phyloP scores from a whole-genome alignment of 2,329 filamentous ascomycete genomes.

The Fusarium sp. region DNA sequence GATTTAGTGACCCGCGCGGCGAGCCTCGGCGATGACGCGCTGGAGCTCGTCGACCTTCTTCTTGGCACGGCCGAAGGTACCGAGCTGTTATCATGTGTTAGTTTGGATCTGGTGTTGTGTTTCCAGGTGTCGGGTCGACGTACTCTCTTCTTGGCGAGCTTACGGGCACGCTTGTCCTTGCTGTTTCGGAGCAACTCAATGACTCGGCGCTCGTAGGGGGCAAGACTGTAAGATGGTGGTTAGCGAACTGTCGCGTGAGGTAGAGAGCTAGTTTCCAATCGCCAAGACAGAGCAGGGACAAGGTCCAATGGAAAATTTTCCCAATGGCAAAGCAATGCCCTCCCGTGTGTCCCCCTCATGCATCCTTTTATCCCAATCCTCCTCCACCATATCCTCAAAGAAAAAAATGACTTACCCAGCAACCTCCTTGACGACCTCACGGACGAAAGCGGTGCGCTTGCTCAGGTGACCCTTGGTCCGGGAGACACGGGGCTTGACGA shows the following conservation, averaged over 20 bases:
- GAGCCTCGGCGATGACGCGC: constrained; percentile 96
- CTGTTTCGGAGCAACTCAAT: constrained; percentile 99
- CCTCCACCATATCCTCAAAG: neutral
- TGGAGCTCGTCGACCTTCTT: constrained; percentile 99
- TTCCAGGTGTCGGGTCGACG: constrained; percentile 52
- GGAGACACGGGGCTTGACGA: constrained; percentile 82
- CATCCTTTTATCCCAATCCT: neutral
- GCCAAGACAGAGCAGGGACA: neutral
- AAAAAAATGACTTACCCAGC: constrained; percentile 76
- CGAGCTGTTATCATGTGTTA: constrained; percentile 72
- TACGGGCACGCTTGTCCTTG: constrained; percentile 99
- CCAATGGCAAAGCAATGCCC: neutral
- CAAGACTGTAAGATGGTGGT: constrained; percentile 68
- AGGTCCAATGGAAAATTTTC: neutral
- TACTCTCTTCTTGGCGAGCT: constrained; percentile 99
- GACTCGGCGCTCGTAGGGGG: constrained; percentile 97
- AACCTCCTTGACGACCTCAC: constrained; percentile 98
- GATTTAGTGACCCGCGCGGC: constrained; percentile 72
- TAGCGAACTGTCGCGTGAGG: constrained; percentile 34
- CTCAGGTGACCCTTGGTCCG: constrained; percentile 95
- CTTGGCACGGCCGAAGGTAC: constrained; percentile 99
- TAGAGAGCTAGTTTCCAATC: neutral
- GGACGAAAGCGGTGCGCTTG: constrained; percentile 97
- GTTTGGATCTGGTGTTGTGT: constrained; percentile 18
- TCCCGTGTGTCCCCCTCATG: neutral